Conservation (phyloP, 257 asterid species). For the Solanum chiquidenum region DNA sequence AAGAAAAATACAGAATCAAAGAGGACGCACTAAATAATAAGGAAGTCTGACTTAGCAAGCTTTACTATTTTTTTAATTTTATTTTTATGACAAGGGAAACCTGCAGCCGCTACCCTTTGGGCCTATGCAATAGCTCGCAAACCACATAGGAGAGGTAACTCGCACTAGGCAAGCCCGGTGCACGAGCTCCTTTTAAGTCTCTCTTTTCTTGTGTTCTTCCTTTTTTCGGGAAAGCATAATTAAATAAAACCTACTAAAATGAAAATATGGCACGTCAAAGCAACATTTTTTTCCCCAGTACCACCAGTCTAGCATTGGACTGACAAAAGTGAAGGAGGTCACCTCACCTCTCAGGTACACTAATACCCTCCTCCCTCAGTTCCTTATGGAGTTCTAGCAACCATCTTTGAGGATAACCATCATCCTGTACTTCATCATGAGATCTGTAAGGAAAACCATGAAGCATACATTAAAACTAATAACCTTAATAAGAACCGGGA, state of each 20-base stretch:
- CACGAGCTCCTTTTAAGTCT: neutral
- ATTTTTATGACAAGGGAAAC: too few relatives aligned
- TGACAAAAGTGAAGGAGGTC: neutral
- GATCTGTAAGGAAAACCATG: neutral
- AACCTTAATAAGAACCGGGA: neutral
- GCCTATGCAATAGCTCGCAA: too few relatives aligned
- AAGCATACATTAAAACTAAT: neutral
- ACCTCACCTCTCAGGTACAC: conserved; percentile 26
- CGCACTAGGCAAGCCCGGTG: too few relatives aligned
- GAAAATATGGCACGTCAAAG: neutral
- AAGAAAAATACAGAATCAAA: too few relatives aligned
- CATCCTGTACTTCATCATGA: conserved; percentile 2
- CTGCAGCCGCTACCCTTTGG: too few relatives aligned
- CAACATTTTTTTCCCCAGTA: neutral
- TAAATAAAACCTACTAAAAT: neutral
- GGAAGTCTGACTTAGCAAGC: neutral
- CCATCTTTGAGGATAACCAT: conserved; percentile 17
- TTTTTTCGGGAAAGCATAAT: neutral
- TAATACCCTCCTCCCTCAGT: conserved; percentile 23
- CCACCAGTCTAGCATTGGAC: neutral
- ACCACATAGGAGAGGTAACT: too few relatives aligned
- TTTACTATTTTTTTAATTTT: neutral
- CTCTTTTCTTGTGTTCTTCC: neutral
- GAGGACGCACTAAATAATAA: neutral
- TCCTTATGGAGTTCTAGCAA: conserved; percentile 20